Evolutionary conservation across 345 rosid genomes (phyloP).

Genomic region (Durio zibethinus): DNA sequence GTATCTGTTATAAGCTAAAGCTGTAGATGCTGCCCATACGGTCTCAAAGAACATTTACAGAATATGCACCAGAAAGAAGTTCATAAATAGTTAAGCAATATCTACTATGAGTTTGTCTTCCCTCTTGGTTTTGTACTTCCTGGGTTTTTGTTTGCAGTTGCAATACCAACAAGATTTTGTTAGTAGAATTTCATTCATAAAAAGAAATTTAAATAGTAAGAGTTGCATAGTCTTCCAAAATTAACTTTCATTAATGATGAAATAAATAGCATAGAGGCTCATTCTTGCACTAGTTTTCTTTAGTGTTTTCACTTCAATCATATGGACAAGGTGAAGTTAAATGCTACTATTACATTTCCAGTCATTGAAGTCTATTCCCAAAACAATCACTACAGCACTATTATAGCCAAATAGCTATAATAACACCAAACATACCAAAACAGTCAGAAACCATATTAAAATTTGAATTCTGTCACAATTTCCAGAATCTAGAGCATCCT

Average conservation of each 20-base stretch:
- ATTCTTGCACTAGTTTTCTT: not conserved
- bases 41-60: not conserved
- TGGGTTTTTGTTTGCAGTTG: not conserved
- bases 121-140: not conserved
- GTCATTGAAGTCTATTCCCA: not conserved
- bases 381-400: not conserved
- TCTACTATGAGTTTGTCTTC: not conserved
- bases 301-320: conserved; percentile 1
- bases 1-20: not conserved
- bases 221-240: not conserved
- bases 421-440: conserved; percentile 50
- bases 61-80: not conserved
- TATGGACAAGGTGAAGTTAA: not conserved
- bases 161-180: not conserved
- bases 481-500: conserved; percentile 75
- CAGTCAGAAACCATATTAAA: conserved; percentile 81
- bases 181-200: not conserved
- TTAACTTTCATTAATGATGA: not conserved
- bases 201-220: not conserved
- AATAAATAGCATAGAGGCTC: not conserved
- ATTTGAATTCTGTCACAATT: conserved; percentile 73
- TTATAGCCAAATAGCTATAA: not conserved
- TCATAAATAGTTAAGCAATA: not conserved
- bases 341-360: not conserved
- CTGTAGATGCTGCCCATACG: not conserved